These are phyloP conservation scores for Suillus alpinus DNA, from an alignment of 768 basidiomycete species.

Conservation along the genomic window DNA sequence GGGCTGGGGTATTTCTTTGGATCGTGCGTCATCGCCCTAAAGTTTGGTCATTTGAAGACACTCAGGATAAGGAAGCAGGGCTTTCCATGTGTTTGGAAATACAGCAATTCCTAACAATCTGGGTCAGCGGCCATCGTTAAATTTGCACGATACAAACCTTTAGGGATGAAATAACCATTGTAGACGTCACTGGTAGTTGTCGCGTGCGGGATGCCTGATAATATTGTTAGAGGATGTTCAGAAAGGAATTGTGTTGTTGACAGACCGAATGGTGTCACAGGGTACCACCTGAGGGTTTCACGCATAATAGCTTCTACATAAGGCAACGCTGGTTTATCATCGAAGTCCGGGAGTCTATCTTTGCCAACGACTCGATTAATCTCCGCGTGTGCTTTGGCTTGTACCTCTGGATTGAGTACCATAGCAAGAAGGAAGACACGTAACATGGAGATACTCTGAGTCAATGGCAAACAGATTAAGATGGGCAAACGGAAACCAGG, in stretches of 20 bases:
- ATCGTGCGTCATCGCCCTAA: slow-evolving; percentile 27
- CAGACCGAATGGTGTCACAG: too few species aligned
- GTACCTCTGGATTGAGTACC: slow-evolving; percentile 5
- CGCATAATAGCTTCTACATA: too few species aligned
- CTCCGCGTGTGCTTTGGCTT: slow-evolving; percentile 7
- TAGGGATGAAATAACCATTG: slow-evolving; percentile 28
- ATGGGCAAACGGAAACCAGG: too few species aligned
- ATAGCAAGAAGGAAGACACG: too few species aligned
- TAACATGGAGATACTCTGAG: too few species aligned
- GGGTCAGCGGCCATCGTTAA: too few species aligned
- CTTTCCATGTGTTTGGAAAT: neutral
- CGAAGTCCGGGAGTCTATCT: slow-evolving; percentile 10
- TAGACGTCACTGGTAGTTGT: slow-evolving; percentile 28
- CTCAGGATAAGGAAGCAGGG: too few species aligned
- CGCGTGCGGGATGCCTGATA: slow-evolving; percentile 19
- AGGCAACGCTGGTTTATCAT: too few species aligned
- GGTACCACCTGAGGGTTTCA: too few species aligned
- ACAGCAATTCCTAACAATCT: neutral
- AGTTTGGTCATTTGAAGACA: neutral
- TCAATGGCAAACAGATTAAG: too few species aligned
- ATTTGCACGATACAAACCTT: slow-evolving; percentile 9
- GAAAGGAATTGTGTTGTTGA: too few species aligned
- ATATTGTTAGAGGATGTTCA: too few species aligned
- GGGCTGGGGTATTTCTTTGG: slow-evolving; percentile 19
- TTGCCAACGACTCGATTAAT: slow-evolving; percentile 15